Evolutionary conservation across 768 basidiomycete species (phyloP), one percentile per base, ranked within the genome.

Genomic region (Gymnopilus dilepis): DNA sequence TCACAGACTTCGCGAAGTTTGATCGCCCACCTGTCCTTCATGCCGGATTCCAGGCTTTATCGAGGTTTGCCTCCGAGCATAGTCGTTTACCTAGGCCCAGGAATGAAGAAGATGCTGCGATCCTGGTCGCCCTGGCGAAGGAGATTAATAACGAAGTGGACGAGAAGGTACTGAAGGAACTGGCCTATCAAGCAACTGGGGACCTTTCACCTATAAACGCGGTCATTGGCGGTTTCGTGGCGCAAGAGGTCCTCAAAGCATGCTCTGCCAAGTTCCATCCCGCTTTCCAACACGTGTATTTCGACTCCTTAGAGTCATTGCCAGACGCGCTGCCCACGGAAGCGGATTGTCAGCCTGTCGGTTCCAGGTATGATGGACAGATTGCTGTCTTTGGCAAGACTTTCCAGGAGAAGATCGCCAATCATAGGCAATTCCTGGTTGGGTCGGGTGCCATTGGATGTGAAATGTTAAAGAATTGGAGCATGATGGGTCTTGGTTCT

Each of bases 401-500:
- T 1, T 99, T 99, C 87, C 97, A 99, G 67, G 83, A 90, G 40
- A 97, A 93, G 80, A 89, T 99, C 62, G 84, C 86, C 41, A 90
- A 91, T 71, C 87, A 94, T 72, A 86, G 92, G 26, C 93, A 99
- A 70, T 99, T 99, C 85, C 84, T 99, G 45, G 97, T 99, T 58
- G 97, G 97, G 8, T 89, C 97, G n/a, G 97, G 97, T 45, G 97
- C 97, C 34, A 99, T 99, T 73, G 97, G 97, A 19, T 99, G 97
- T 72, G 97, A 99, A 79, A 99, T 99, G 97, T 79, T 99, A 69
- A 99, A 99, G 83, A 99, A 99, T 76, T 99, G 97, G 97, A 92
- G 93, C 66, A 92, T 99, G 94, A 97, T 99, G 84, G 97, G 97
- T 62, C 79, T 99, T 47, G 96, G 86, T 6, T 85, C 89, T 30